Percentiles rank a stretch among this genome's conserved stretches.
Conservation (phyloP, 2,329 filamentous ascomycete species). For the Cucurbitaria berberidis region DNA sequence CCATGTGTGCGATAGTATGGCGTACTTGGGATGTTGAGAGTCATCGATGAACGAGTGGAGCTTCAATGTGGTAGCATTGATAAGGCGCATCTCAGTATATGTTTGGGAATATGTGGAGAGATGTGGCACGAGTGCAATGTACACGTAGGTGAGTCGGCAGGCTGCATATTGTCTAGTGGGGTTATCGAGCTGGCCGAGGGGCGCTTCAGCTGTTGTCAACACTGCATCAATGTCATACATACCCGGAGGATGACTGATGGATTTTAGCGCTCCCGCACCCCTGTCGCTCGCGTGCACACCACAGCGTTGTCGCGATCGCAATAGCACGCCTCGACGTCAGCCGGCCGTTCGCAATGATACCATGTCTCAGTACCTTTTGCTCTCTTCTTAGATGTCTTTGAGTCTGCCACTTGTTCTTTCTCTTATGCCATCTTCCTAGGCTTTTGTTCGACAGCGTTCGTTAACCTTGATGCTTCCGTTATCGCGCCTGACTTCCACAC, state of each 20-base stretch:
- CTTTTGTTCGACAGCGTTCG: not conserved
- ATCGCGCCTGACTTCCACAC: constrained; percentile 8
- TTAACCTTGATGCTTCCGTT: not conserved
- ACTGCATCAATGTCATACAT: too few relatives aligned
- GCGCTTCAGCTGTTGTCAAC: too few relatives aligned
- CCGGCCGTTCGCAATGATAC: constrained; percentile 14
- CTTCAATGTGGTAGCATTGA: too few relatives aligned
- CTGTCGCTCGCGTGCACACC: constrained; percentile 10
- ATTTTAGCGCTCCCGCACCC: constrained; percentile 1
- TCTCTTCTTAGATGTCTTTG: not conserved
- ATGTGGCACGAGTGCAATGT: too few relatives aligned
- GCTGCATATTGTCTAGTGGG: too few relatives aligned
- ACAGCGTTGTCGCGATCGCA: constrained; percentile 5
- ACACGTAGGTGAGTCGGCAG: too few relatives aligned
- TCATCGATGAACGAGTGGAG: too few relatives aligned
- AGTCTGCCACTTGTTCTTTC: not conserved
- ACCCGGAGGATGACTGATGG: not conserved
- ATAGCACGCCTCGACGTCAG: constrained; percentile 27
- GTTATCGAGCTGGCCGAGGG: too few relatives aligned
- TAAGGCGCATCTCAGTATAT: too few relatives aligned
- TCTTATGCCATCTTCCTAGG: not conserved
- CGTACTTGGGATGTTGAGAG: too few relatives aligned
- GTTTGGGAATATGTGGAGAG: too few relatives aligned
- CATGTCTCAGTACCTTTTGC: constrained; percentile 9
- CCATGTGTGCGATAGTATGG: too few relatives aligned